Evolutionary conservation across 805 yeast genomes (phyloP).

Genomic region (Candida sonorensis): DNA sequence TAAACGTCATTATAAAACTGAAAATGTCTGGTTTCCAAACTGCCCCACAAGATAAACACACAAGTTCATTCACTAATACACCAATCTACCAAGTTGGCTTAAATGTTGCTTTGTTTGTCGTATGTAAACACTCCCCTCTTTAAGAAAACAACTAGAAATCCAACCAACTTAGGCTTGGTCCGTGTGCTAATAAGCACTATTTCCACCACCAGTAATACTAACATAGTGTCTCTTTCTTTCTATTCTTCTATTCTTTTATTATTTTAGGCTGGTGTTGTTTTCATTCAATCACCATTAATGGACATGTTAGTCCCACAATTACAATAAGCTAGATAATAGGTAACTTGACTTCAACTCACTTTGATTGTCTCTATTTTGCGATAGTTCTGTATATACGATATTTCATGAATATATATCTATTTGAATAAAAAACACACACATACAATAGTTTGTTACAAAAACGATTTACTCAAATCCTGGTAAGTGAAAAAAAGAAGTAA

Average conservation of each 20-base stretch:
- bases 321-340: conserved; percentile 14
- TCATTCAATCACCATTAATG: conserved; percentile 74
- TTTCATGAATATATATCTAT: no score
- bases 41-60: conserved; percentile 26
- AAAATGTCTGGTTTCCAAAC: conserved; percentile 27
- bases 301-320: conserved; percentile 74
- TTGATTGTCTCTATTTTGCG: no score
- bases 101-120: conserved; percentile 56
- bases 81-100: conserved; percentile 62
- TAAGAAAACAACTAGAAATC: no score
- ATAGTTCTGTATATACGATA: no score
- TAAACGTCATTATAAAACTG: no score
- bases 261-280: conserved; percentile 56
- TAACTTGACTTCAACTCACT: background rate
- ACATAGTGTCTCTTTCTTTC: no score
- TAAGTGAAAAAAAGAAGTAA: no score
- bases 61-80: conserved; percentile 45
- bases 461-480: no score
- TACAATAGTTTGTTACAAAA: no score
- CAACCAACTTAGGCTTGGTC: no score
- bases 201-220: conserved; percentile 4
- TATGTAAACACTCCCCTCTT: conserved; percentile 15
- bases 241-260: background rate
- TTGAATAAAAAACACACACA: no score
- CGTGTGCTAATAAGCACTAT: no score